phyloP scores from a whole-genome alignment of 805 yeast species.

The Lachancea sp. region DNA sequence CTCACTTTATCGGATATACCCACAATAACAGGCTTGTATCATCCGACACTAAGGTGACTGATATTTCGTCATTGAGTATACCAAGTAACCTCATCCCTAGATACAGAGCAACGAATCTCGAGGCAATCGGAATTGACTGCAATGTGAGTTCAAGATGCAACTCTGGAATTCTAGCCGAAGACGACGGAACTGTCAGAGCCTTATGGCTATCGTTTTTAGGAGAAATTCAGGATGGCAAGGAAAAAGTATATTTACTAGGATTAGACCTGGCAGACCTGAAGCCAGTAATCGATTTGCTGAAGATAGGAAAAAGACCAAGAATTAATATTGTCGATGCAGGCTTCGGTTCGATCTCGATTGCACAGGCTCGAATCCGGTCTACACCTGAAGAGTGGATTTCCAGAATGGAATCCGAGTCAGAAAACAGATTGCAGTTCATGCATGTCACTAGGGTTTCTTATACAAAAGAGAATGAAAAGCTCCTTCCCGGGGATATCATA shows the following conservation, averaged over 20 bases:
- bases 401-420: constrained; percentile 53
- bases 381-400: constrained; percentile 80
- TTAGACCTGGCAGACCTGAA: constrained; percentile 63
- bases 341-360: constrained; percentile 57
- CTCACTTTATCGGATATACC: constrained; percentile 77
- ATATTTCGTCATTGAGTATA: constrained; percentile 64
- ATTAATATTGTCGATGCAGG: constrained; percentile 75
- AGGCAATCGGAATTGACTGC: constrained; percentile 69
- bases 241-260: constrained; percentile 65
- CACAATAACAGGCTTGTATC: constrained; percentile 61
- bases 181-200: constrained; percentile 74
- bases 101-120: constrained; percentile 79
- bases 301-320: constrained; percentile 44
- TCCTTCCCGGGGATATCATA: constrained; percentile 66
- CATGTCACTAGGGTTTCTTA: constrained; percentile 63
- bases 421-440: constrained; percentile 67
- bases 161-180: constrained; percentile 71
- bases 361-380: constrained; percentile 78
- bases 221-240: constrained; percentile 56
- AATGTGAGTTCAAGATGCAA: constrained; percentile 65
- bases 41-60: constrained; percentile 70
- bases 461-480: constrained; percentile 34
- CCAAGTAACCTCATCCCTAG: constrained; percentile 70
- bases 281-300: constrained; percentile 50
- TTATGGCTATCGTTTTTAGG: constrained; percentile 83